Evolutionary conservation across 805 yeast genomes (phyloP), one percentile per base, ranked within the genome.

Genomic region (Hanseniaspora vineae): DNA sequence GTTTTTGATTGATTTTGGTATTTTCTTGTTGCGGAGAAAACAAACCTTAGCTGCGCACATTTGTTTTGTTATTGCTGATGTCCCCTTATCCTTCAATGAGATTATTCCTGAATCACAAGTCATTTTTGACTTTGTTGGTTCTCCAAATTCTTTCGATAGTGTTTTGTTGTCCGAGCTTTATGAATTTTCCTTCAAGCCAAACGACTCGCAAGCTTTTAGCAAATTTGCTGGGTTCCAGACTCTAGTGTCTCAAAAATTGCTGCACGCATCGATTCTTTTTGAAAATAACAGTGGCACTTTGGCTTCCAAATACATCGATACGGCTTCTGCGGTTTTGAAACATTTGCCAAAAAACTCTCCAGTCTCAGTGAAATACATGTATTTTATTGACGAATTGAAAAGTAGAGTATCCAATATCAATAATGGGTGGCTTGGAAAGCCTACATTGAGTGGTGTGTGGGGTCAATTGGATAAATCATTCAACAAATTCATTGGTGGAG

Each of bases 381-480:
- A 61, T 19, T 61, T 64, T 2, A 56, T 72, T 31, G 66, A 66
- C 15, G 62, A 61, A 8, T 61, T 78, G 51, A 59, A 67, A 37
- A 70, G 69, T 49, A 70, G 80, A 53, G 56, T 77, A 20, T 68
- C 76, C 6, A 76, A 72, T 11, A 50, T 67, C 19, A 76, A 73
- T 42, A 73, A 76, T 31, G 73, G 88, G 4, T 89, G 96, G 97
- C 75, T 88, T 53, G 81, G 85, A 13, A 79, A 80, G 56, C 83
- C 82, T 20, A 80, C 77, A 54, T 69, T 86, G 46, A 95, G 88
- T 55, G 82, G 78, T 58, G 81, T 87, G 47, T 86, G 95, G 95
- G 90, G 92, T 11, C 89, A 83, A 42, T 64, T 86, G 42, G 95
- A 86, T 61, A 86, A 86, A 59, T 77, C 84, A 5, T 78, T 83